Evolutionary conservation across 192 early-diverging fungal species (phyloP).

Genomic region (Coemansia sp.): DNA sequence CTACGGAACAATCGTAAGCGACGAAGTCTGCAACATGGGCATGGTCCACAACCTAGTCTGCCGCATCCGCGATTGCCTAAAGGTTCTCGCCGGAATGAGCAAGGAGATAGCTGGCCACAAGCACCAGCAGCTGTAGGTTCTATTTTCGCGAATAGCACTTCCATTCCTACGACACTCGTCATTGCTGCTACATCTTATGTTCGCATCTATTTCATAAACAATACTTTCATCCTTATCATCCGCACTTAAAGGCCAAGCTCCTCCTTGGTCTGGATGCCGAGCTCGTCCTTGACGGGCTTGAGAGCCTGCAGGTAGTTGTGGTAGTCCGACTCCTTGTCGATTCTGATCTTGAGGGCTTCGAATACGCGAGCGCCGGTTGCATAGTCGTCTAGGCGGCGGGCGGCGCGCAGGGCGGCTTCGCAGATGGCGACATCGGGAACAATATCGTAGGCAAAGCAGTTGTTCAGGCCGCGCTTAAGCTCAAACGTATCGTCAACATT

Average conservation of each 20-base stretch:
- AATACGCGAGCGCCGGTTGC: slow-evolving; percentile 93
- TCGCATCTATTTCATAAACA: slow-evolving; percentile 11
- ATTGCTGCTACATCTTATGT: not conserved
- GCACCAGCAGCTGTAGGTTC: not conserved
- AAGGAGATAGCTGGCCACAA: not conserved
- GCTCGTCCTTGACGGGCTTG: slow-evolving; percentile 83
- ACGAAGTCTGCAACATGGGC: slow-evolving; percentile 45
- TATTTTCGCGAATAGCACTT: too few species aligned
- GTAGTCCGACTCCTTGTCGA: slow-evolving; percentile 84
- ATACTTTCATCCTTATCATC: not conserved
- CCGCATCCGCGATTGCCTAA: slow-evolving; percentile 40
- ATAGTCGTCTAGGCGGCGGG: slow-evolving; percentile 93
- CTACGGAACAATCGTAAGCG: slow-evolving; percentile 54
- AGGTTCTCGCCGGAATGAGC: slow-evolving; percentile 32
- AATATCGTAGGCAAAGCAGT: slow-evolving; percentile 96
- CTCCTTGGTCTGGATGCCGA: slow-evolving; percentile 88
- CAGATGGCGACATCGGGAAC: slow-evolving; percentile 90
- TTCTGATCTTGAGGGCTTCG: slow-evolving; percentile 93
- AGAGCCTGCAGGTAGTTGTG: slow-evolving; percentile 88
- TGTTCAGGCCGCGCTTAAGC: slow-evolving; percentile 97
- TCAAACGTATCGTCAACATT: slow-evolving; percentile 94
- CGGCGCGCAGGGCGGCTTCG: slow-evolving; percentile 86
- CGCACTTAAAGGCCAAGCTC: slow-evolving; percentile 77
- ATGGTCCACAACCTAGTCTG: slow-evolving; percentile 46
- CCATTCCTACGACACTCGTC: too few species aligned